Evolutionary conservation across 371 early-diverging fungal genomes (phyloP).

Genomic region (Vairimorpha necatrix): DNA sequence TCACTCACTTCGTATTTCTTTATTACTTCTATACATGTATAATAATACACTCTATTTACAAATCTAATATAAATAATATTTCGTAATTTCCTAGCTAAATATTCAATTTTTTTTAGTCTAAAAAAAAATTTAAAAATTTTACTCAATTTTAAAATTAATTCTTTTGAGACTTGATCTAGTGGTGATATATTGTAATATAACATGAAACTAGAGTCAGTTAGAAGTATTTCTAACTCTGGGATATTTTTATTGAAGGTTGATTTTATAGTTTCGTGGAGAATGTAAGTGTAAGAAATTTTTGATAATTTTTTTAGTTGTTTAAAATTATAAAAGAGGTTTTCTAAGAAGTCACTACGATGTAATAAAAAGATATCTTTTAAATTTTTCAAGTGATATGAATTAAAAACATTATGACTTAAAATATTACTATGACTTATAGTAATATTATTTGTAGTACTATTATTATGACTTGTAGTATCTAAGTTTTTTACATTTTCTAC

Average conservation of each 20-base stretch:
- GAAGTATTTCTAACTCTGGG: slow-evolving; percentile 33
- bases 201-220: not conserved
- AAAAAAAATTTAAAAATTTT: slow-evolving; percentile 59
- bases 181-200: not conserved
- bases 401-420: no score
- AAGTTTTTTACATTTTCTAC: not conserved
- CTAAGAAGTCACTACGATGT: slow-evolving; percentile 58
- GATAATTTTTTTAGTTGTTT: slow-evolving; percentile 31
- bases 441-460: not conserved
- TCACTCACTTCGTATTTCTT: not conserved
- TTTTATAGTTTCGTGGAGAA: slow-evolving; percentile 54
- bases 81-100: slow-evolving; percentile 16
- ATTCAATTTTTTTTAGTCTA: slow-evolving; percentile 53
- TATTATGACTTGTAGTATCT: not conserved
- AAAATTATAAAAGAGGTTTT: slow-evolving; percentile 46
- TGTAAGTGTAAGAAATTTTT: slow-evolving; percentile 22
- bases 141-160: slow-evolving; percentile 38
- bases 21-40: slow-evolving; percentile 48
- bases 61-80: slow-evolving; percentile 19
- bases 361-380: slow-evolving; percentile 55
- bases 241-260: slow-evolving; percentile 36
- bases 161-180: slow-evolving; percentile 41
- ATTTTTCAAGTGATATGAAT: slow-evolving; percentile 29
- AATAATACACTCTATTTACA: slow-evolving; percentile 35
- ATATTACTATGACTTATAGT: no score